Percentiles rank a stretch among this genome's conserved stretches.
Conservation (phyloP, 805 yeast genomes). For the Ogataea chonburiensis region DNA sequence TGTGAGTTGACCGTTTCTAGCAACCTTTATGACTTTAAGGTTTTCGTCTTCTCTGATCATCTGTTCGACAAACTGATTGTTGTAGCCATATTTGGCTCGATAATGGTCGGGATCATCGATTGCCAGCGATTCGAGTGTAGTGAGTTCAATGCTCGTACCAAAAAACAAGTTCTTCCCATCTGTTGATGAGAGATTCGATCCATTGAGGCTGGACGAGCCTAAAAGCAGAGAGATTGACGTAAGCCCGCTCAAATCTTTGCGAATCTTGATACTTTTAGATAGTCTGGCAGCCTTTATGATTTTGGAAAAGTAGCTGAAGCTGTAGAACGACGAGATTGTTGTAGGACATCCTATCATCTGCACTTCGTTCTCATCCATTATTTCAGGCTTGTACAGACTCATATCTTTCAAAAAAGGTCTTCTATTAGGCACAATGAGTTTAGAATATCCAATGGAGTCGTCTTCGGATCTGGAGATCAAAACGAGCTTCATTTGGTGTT, state of each 20-base stretch:
- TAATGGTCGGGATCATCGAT: constrained; percentile 18
- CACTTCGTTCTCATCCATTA: constrained; percentile 7
- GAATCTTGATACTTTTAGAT: constrained; percentile 52
- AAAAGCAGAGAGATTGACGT: constrained; percentile 31
- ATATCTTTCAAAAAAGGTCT: constrained; percentile 62
- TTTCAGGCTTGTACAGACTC: constrained; percentile 34
- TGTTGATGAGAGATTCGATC: constrained; percentile 5
- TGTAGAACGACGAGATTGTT: constrained; percentile 47
- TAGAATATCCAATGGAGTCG: constrained; percentile 65
- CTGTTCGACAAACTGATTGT: constrained; percentile 29
- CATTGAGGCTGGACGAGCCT: constrained; percentile 18
- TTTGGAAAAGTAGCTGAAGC: constrained; percentile 47
- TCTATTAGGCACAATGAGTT: constrained; percentile 63
- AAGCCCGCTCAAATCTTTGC: constrained; percentile 52
- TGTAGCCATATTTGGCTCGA: constrained; percentile 24
- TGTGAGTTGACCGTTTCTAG: constrained; percentile 28
- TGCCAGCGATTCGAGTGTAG: constrained; percentile 30
- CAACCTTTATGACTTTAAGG: constrained; percentile 27
- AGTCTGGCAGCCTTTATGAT: constrained; percentile 47
- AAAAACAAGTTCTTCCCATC: constrained; percentile 20
- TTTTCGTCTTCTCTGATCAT: constrained; percentile 36
- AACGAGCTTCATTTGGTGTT: constrained; percentile 39
- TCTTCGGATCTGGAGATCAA: constrained; percentile 60
- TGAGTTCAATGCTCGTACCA: constrained; percentile 34
- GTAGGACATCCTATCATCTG: constrained; percentile 24